A percentile compares a stretch with the other conserved stretches of the same genome.
These are phyloP conservation scores for Pittosporum tobira DNA, from an alignment of 129 eudicot species.

Conservation along the genomic window DNA sequence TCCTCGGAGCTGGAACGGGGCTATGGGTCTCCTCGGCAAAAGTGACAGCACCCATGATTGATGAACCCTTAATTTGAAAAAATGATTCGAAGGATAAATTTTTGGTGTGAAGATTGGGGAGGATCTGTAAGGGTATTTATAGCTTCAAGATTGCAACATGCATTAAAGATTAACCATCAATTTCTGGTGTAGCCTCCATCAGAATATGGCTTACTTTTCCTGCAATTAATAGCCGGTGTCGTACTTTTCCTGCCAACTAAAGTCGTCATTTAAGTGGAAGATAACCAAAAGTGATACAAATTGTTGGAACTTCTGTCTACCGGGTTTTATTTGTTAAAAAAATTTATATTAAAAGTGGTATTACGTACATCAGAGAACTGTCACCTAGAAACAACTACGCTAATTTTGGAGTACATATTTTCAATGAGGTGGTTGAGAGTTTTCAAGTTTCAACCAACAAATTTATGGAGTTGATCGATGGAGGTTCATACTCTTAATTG, in stretches of 20 bases:
- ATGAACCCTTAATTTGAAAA: no score
- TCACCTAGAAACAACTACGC: not conserved
- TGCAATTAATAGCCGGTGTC: not conserved
- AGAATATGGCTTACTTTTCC: not conserved
- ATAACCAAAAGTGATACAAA: not conserved
- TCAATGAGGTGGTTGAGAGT: not conserved
- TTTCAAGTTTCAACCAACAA: not conserved
- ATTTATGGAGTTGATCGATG: not conserved
- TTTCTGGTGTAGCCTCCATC: slow-evolving; percentile 3
- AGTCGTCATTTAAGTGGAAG: not conserved
- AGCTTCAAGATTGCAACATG: not conserved
- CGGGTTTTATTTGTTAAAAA: not conserved
- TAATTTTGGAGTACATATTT: not conserved
- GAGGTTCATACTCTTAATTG: no score
- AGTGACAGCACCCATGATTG: slow-evolving; percentile 21
- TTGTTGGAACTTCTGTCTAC: not conserved
- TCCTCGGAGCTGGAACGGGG: slow-evolving; percentile 23
- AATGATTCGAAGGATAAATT: no score
- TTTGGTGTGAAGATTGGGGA: not conserved
- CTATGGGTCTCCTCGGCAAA: slow-evolving; percentile 24
- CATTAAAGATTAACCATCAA: not conserved
- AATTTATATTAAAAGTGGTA: not conserved
- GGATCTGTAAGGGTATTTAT: slow-evolving; percentile 4
- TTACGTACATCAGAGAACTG: not conserved
- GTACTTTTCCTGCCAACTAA: not conserved